Evolutionary conservation across 352 stramenopile genomes (phyloP).

Genomic region (Pythium monospermum): DNA sequence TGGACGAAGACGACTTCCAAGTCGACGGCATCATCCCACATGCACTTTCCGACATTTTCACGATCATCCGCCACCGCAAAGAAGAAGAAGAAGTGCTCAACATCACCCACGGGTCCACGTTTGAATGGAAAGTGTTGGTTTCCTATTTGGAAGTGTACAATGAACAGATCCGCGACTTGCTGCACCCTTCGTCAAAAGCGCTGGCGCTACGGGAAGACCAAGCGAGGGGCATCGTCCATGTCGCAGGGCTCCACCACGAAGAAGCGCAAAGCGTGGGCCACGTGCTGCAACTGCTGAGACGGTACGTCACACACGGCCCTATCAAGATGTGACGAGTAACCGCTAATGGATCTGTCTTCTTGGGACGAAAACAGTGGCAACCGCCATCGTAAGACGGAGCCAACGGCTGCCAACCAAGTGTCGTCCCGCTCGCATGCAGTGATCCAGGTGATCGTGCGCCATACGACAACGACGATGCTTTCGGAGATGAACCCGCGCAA

Average conservation of each 20-base stretch:
- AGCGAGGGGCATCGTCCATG: slow-evolving; percentile 43
- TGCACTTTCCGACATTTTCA: slow-evolving; percentile 51
- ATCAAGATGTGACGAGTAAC: too few species aligned
- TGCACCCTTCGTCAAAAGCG: slow-evolving; percentile 43
- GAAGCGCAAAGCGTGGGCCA: slow-evolving; percentile 38
- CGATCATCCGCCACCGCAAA: slow-evolving; percentile 59
- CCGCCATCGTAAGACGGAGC: slow-evolving; percentile 50
- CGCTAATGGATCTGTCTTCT: too few species aligned
- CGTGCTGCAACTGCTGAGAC: slow-evolving; percentile 40
- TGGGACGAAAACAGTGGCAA: slow-evolving; percentile 37
- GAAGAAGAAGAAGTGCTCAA: slow-evolving; percentile 43
- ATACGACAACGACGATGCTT: slow-evolving; percentile 48
- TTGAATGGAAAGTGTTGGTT: slow-evolving; percentile 75
- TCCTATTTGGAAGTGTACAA: slow-evolving; percentile 94
- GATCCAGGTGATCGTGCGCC: slow-evolving; percentile 65
- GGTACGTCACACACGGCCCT: slow-evolving; percentile 17
- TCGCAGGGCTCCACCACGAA: slow-evolving; percentile 49
- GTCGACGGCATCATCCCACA: slow-evolving; percentile 86
- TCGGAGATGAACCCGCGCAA: slow-evolving; percentile 40
- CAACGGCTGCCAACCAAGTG: slow-evolving; percentile 76
- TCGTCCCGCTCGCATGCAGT: slow-evolving; percentile 83
- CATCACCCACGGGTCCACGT: slow-evolving; percentile 35
- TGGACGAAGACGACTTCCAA: slow-evolving; percentile 30
- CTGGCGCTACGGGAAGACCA: slow-evolving; percentile 46
- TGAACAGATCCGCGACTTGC: slow-evolving; percentile 87